These are phyloP conservation scores for Puccinia sorghi DNA, from an alignment of 1,284 basidiomycete species.

Conservation along the genomic window DNA sequence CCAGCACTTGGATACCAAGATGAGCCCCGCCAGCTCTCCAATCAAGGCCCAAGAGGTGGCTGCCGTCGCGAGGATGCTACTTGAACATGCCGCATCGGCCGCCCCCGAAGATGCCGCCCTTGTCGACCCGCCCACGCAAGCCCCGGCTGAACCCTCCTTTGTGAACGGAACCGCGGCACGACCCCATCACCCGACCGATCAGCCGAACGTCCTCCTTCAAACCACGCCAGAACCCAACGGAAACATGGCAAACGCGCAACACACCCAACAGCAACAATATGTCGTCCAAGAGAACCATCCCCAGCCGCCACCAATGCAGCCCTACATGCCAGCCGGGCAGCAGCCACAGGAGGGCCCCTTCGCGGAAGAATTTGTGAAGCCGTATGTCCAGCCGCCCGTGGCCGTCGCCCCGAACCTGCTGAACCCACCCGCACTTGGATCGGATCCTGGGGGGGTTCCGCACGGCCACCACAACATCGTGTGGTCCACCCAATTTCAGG, in stretches of 20 bases:
- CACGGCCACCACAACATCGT: neutral
- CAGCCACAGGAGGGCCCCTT: neutral
- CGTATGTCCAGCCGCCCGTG: neutral
- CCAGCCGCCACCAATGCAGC: neutral
- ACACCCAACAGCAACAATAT: neutral
- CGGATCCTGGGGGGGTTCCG: neutral
- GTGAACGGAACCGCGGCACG: neutral
- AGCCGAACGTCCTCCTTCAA: no score
- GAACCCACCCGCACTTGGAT: neutral
- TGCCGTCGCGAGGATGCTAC: constrained; percentile 16
- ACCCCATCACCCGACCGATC: no score
- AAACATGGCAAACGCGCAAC: neutral
- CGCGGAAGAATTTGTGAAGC: neutral
- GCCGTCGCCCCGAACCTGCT: neutral
- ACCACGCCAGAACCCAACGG: no score
- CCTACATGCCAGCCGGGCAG: neutral
- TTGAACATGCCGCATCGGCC: neutral
- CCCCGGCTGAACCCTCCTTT: neutral
- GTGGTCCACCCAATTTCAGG: neutral
- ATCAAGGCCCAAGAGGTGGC: constrained; percentile 14
- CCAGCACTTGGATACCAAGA: constrained; percentile 9
- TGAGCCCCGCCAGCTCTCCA: neutral
- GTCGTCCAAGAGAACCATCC: neutral
- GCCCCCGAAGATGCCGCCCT: constrained; percentile 4
- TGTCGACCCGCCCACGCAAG: neutral